Conservation (phyloP, 441 rosid genomes). For the Euphorbia corollata region DNA sequence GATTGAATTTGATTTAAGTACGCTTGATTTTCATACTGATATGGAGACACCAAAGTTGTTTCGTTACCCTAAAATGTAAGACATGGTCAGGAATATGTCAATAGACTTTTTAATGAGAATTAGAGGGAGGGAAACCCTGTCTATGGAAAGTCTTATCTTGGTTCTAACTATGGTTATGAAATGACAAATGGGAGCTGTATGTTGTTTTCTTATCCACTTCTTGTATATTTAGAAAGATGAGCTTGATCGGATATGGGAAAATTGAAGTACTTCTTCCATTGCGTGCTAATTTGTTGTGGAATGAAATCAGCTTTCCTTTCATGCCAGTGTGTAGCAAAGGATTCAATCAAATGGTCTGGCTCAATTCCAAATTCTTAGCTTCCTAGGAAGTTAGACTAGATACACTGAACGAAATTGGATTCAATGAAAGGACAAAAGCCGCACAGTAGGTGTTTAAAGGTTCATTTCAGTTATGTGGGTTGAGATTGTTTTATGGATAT, state of each 20-base stretch:
- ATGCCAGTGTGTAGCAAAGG: no score
- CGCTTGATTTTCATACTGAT: background rate
- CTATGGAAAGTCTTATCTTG: background rate
- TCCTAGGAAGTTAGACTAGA: no score
- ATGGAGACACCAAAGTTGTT: background rate
- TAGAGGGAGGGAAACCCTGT: no score
- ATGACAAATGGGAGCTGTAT: background rate
- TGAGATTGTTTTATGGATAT: background rate
- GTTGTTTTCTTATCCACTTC: background rate
- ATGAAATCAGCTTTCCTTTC: no score
- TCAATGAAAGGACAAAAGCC: no score
- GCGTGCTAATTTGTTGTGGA: no score
- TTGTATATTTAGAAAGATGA: background rate
- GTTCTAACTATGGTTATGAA: background rate
- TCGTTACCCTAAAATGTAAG: background rate
- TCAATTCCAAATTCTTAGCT: no score
- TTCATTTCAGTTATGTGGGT: background rate
- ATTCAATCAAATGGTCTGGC: no score
- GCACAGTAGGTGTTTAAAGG: background rate
- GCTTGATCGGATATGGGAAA: background rate
- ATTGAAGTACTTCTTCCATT: no score
- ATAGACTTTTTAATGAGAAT: no score
- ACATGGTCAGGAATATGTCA: background rate
- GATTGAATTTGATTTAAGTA: background rate
- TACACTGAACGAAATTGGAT: no score